Conservation (phyloP, 192 early-diverging fungal species). For the Umbelopsis isabellina region DNA sequence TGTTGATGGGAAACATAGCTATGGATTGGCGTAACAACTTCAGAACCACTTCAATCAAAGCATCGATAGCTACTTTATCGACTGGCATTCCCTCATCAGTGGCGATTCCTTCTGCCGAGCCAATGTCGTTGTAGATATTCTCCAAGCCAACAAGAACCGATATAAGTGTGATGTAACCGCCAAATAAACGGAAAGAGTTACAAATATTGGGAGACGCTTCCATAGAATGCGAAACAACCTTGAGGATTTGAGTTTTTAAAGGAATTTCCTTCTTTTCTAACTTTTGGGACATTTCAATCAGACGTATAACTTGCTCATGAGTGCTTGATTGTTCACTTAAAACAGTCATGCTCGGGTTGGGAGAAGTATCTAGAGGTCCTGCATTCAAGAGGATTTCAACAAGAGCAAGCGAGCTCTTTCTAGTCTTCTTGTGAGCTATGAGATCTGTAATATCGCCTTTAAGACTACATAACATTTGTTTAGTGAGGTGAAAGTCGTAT, state of each 20-base stretch:
- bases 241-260: conserved; percentile 61
- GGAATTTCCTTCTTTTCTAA: conserved; percentile 55
- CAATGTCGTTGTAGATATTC: conserved; percentile 15
- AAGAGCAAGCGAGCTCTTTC: conserved; percentile 50
- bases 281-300: conserved; percentile 63
- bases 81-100: conserved; percentile 16
- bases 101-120: not conserved
- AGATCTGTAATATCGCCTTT: conserved; percentile 58
- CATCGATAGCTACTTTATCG: conserved; percentile 28
- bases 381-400: conserved; percentile 34
- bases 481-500: not conserved
- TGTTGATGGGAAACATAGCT: conserved; percentile 51
- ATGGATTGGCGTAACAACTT: conserved; percentile 57
- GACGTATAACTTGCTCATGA: conserved; percentile 54
- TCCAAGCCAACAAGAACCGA: conserved; percentile 61
- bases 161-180: conserved; percentile 63
- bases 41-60: conserved; percentile 48
- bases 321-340: conserved; percentile 26
- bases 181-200: conserved; percentile 59
- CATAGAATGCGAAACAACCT: conserved; percentile 53
- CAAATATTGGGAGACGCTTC: conserved; percentile 48
- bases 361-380: not conserved
- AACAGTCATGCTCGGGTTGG: not conserved
- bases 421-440: conserved; percentile 55
- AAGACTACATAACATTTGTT: conserved; percentile 37